Percentiles rank a stretch among this genome's conserved stretches.
These are phyloP conservation scores for Clonostachys rhizophaga DNA, from an alignment of 2,329 filamentous ascomycete species.

Conservation along the genomic window DNA sequence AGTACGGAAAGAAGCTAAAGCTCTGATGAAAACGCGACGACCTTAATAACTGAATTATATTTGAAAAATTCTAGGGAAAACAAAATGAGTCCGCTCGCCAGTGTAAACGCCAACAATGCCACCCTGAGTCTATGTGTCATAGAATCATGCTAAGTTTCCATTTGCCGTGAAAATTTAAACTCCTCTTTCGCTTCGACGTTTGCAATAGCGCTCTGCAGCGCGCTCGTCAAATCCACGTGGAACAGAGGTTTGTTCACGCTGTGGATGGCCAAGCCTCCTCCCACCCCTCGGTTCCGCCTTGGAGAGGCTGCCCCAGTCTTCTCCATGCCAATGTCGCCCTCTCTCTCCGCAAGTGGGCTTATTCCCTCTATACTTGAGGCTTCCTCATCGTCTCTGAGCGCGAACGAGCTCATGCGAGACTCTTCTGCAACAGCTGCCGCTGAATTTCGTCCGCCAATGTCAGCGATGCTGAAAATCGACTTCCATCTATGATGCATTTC, in stretches of 20 bases:
- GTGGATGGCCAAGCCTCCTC: constrained; percentile 16
- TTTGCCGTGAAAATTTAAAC: no score
- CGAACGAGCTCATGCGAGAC: constrained; percentile 29
- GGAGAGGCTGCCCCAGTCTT: constrained; percentile 46
- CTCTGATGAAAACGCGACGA: no score
- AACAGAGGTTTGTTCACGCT: constrained; percentile 40
- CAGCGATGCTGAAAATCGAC: constrained; percentile 66
- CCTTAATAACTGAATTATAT: no score
- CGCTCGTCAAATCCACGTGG: constrained; percentile 38
- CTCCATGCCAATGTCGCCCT: no score
- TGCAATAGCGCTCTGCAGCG: constrained; percentile 26
- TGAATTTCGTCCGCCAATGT: constrained; percentile 69
- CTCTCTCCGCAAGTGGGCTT: not conserved
- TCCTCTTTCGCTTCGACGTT: constrained; percentile 43
- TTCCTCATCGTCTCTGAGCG: not conserved
- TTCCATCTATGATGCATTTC: constrained; percentile 4
- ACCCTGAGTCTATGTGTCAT: no score
- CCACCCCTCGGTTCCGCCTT: constrained; percentile 45
- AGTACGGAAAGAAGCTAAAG: no score
- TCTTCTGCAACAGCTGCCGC: constrained; percentile 49
- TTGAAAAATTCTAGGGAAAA: no score
- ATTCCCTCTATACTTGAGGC: not conserved
- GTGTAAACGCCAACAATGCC: no score
- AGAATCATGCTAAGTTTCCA: no score
- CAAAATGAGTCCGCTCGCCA: no score